Base-by-base conservation (phyloP, 345 rosid species). In the Triadica sebifera region DNA sequence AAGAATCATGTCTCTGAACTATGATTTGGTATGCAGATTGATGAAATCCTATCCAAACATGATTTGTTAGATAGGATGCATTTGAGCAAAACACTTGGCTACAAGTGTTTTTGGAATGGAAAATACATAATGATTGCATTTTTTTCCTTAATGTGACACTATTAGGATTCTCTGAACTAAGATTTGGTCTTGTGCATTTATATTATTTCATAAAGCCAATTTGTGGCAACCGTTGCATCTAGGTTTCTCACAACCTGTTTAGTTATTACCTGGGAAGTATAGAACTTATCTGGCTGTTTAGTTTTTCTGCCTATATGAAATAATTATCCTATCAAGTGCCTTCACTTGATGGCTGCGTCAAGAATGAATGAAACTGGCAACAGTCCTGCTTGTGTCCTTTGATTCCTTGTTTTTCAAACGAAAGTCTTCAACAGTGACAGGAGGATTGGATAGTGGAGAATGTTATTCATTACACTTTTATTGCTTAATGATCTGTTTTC, bases 51-150 rank as follows among this genome's bases (percentile, higher is more conserved):
- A n/a, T n/a, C n/a, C n/a, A n/a, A n/a, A n/a, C n/a, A n/a, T n/a
- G n/a, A n/a, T n/a, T n/a, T n/a, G n/a, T 29, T 41, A 22, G 55
- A 22, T 52, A 29, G 53, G 17, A 73, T 74, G 64, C 24, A 46
- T 52, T 64, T 25, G 50, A 52, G 41, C 55, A 4, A 53, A 38
- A 52, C 20, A 22, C 55, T 37, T 52, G 61, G 50, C 51, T 34
- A 5, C 60, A 49, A 15, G 20, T 73, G 51, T 53, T 52, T 3
- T 22, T 51, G 58, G 5, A 65, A n/a, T n/a, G 34, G 19, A 11
- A 39, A 29, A 49, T 29, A 47, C 60, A 34, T 19, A 22, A n/a
- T 34, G 17, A 10, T 46, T 45, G 43, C 17, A 24, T 56, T 58
- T 10, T 22, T 13, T 17, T 25, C 45, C 34, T 62, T 50, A 15